A percentile compares a stretch with the other conserved stretches of the same genome.
These are phyloP conservation scores for Circinella minor DNA, from an alignment of 371 early-diverging fungal species.

Conservation along the genomic window DNA sequence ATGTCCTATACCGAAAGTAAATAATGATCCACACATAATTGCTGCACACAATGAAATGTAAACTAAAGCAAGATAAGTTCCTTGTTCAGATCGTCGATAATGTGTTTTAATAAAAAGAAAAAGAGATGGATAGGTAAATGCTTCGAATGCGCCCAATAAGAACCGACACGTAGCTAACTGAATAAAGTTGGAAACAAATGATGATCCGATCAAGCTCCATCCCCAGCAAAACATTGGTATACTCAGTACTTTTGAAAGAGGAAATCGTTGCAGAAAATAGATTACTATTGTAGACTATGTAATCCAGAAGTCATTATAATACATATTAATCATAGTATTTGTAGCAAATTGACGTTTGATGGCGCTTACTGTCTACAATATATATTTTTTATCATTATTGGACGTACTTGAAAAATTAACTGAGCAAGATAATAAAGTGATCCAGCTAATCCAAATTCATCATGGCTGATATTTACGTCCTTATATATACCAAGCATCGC, in stretches of 20 bases:
- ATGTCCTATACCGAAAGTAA: background rate
- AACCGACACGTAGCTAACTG: background rate
- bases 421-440: conserved; percentile 1
- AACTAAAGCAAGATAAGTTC: background rate
- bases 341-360: too few relatives aligned
- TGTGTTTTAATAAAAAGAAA: background rate
- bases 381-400: too few relatives aligned
- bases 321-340: too few relatives aligned
- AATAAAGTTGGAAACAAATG: background rate
- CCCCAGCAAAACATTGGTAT: background rate
- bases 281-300: background rate
- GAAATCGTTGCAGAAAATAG: background rate
- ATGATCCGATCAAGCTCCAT: background rate
- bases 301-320: too few relatives aligned
- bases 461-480: background rate
- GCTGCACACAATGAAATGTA: background rate
- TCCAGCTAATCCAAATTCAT: conserved; percentile 7
- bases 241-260: background rate
- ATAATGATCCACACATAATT: background rate
- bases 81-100: conserved; percentile 4
- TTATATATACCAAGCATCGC: conserved; percentile 10
- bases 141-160: background rate
- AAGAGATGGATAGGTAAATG: background rate
- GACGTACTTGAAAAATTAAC: background rate
- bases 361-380: too few relatives aligned